A percentile compares a stretch with the other conserved stretches of the same genome.
Evolutionary conservation across 257 asterid genomes (phyloP).

Genomic region (Solanum clarkiae): DNA sequence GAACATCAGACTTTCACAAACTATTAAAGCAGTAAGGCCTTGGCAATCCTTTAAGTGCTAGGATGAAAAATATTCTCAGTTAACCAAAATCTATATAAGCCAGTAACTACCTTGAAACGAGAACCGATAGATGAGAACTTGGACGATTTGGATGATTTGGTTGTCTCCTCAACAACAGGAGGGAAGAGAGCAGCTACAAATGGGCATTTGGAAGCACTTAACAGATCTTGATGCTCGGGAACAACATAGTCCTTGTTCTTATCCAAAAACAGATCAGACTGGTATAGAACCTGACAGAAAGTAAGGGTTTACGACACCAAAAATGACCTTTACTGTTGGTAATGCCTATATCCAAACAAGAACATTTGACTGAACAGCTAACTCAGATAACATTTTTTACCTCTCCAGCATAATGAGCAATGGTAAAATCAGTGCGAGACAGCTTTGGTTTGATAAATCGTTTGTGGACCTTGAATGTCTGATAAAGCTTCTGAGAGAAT

Average conservation of each 20-base stretch:
- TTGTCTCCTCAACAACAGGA: slow-evolving; percentile 66
- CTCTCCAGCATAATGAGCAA: slow-evolving; percentile 99
- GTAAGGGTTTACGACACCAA: slow-evolving; percentile 1
- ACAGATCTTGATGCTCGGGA: slow-evolving; percentile 93
- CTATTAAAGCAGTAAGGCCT: neutral
- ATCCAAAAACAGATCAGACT: slow-evolving; percentile 91
- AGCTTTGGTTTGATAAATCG: slow-evolving; percentile 95
- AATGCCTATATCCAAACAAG: neutral
- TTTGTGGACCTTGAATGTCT: slow-evolving; percentile 80
- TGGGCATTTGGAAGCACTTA: slow-evolving; percentile 65
- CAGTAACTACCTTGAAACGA: slow-evolving; percentile 68
- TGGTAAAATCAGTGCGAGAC: slow-evolving; percentile 89
- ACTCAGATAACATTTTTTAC: slow-evolving; percentile 18
- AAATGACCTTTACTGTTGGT: neutral
- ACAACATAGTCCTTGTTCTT: slow-evolving; percentile 98
- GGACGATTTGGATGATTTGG: slow-evolving; percentile 75
- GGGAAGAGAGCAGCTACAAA: slow-evolving; percentile 90
- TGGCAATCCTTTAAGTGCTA: neutral
- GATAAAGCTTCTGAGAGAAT: slow-evolving; percentile 85
- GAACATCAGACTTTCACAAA: slow-evolving; percentile 12
- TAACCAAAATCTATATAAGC: neutral
- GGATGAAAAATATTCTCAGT: neutral
- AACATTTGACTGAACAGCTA: neutral
- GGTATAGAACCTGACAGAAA: slow-evolving; percentile 70
- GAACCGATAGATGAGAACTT: slow-evolving; percentile 96